Evolutionary conservation across 1,284 basidiomycete species (phyloP).

Genomic region (Cutaneotrichosporon mucoides): DNA sequence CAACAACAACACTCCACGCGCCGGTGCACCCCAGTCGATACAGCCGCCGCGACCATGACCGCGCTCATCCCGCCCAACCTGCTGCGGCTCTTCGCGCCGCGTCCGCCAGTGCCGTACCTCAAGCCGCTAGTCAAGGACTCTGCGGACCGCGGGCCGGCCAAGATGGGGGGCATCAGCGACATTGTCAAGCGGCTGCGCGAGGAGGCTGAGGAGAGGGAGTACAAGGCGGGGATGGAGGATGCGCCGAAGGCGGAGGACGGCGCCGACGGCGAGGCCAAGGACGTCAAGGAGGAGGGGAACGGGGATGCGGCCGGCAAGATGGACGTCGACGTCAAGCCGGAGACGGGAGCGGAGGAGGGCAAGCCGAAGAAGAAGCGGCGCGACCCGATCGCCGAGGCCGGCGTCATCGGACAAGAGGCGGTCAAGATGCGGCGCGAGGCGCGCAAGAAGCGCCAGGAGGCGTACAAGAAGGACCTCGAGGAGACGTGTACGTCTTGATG

Average conservation of each 20-base stretch:
- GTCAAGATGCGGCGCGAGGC: constrained; percentile 73
- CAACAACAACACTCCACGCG: too few relatives aligned
- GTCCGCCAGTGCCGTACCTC: constrained; percentile 76
- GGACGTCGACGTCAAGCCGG: constrained; percentile 46
- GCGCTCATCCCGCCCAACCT: constrained; percentile 89
- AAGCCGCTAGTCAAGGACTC: constrained; percentile 79
- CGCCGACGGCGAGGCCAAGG: too few relatives aligned
- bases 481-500: constrained; percentile 63
- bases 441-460: constrained; percentile 69
- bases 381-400: constrained; percentile 59
- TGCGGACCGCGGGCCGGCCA: constrained; percentile 64
- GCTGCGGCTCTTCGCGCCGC: constrained; percentile 87
- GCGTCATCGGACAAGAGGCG: constrained; percentile 43
- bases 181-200: constrained; percentile 72
- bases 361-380: constrained; percentile 58
- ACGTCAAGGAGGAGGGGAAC: constrained; percentile 53
- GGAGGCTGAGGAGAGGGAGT: constrained; percentile 59
- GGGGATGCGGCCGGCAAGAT: constrained; percentile 36
- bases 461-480: constrained; percentile 75
- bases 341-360: constrained; percentile 54
- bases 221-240: constrained; percentile 5
- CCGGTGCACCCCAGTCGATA: too few relatives aligned
- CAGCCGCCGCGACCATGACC: constrained; percentile 51
- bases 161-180: constrained; percentile 66
- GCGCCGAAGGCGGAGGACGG: too few relatives aligned